phyloP scores from a whole-genome alignment of 1,284 basidiomycete genomes.

The Gomphus sp. region DNA sequence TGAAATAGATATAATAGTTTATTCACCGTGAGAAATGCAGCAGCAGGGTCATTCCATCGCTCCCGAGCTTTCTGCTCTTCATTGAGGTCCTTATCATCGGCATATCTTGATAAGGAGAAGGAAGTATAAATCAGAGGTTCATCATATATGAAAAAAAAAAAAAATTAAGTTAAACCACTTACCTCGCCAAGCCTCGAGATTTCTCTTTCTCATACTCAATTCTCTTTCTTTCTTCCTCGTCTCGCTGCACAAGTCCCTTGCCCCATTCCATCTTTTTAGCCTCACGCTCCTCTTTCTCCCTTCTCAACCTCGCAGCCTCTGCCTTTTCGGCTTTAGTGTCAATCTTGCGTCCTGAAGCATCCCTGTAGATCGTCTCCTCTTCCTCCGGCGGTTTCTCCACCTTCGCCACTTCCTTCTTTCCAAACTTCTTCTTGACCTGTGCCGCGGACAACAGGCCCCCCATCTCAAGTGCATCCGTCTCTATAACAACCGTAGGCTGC shows the following conservation, averaged over 20 bases:
- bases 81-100: conserved; percentile 82
- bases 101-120: conserved; percentile 32
- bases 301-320: conserved; percentile 70
- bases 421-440: conserved; percentile 43
- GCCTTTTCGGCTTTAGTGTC: conserved; percentile 79
- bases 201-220: conserved; percentile 59
- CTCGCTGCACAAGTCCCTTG: conserved; percentile 84
- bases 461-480: conserved; percentile 27
- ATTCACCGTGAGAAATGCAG: conserved; percentile 83
- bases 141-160: not conserved
- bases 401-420: conserved; percentile 33
- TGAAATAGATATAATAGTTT: not conserved
- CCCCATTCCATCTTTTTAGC: conserved; percentile 94
- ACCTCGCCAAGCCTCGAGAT: conserved; percentile 62
- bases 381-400: conserved; percentile 49
- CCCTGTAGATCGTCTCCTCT: conserved; percentile 92
- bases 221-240: conserved; percentile 59
- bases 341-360: conserved; percentile 80
- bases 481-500: conserved; percentile 57
- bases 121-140: not conserved
- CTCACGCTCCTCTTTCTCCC: conserved; percentile 75
- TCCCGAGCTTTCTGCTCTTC: conserved; percentile 71
- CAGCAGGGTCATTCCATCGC: conserved; percentile 93
- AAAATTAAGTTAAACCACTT: conserved; percentile 15
- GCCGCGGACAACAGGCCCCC: conserved; percentile 75